Percentiles rank a stretch among this genome's conserved stretches.
Evolutionary conservation across 1,284 basidiomycete species (phyloP).

Genomic region (Boletus sp.): DNA sequence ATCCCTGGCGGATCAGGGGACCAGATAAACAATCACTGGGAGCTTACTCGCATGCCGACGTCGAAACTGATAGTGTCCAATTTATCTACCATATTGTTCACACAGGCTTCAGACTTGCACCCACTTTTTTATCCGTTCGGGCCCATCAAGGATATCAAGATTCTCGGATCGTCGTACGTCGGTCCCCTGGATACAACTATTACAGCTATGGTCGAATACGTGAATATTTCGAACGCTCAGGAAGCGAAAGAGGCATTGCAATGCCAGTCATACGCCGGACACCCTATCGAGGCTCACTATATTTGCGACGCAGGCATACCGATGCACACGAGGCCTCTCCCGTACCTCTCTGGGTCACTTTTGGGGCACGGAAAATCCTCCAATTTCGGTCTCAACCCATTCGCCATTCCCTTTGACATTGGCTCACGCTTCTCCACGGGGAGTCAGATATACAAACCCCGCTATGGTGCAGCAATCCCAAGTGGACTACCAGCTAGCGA

Average conservation of each 20-base stretch:
- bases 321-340: conserved; percentile 17
- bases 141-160: conserved; percentile 53
- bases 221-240: conserved; percentile 46
- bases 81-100: conserved; percentile 62
- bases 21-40: conserved; percentile 20
- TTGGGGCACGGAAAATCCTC: conserved; percentile 16
- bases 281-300: conserved; percentile 46
- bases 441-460: conserved; percentile 9
- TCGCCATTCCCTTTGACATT: conserved; percentile 32
- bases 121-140: conserved; percentile 74
- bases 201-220: conserved; percentile 61
- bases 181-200: conserved; percentile 38
- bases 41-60: conserved; percentile 40
- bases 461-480: conserved; percentile 4
- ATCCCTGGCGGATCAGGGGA: conserved; percentile 12
- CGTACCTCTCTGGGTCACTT: conserved; percentile 11
- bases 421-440: conserved; percentile 12
- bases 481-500: conserved; percentile 23
- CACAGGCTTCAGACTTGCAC: conserved; percentile 58
- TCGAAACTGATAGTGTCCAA: conserved; percentile 59
- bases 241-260: conserved; percentile 60
- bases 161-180: conserved; percentile 35
- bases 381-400: conserved; percentile 33
- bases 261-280: conserved; percentile 56
- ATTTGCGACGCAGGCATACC: conserved; percentile 28